Base-by-base conservation (phyloP, 768 basidiomycete genomes). In the Kwoniella sp. region DNA sequence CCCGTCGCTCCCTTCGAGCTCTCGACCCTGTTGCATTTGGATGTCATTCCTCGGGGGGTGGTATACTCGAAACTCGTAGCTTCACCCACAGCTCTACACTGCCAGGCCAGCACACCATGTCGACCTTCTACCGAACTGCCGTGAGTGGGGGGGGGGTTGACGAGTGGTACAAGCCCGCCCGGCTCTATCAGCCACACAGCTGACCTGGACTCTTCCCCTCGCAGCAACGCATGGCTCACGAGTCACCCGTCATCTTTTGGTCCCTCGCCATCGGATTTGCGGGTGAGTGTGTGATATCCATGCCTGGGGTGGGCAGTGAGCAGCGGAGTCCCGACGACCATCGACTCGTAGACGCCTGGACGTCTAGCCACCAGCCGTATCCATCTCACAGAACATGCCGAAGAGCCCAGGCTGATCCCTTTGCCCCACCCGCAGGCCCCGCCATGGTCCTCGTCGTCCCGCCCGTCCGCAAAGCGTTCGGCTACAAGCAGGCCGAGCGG, bases 221-320 rank as follows among this genome's bases (percentile, higher is more conserved):
- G 7, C 70, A 92, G 89, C 88, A 89, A 89, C 82, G 86, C 40
- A 82, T 85, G 63, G 88, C 89, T 31, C 89, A 93, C 76, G 89
- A 93, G 76, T 83, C 81, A 65, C 89, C 89, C 25, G 87, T 89
- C 73, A 82, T 91, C 73, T 91, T 91, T 79, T 93, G 84, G 76
- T 89, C 89, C 10, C 79, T 84, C 70, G 74, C 84, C 41, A 76
- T 93, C 50, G 89, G 89, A 46, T 63, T 78, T 50, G 79, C 67
- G 45, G 72, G 72, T 73, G 50, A 37, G 72, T 55, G 15, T 33
- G 25, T 40, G 14, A n/a, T n/a, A 15, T 36, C 7, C 7, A 19
- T 36, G 34, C 34, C 5, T 15, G 15, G n/a, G n/a, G n/a, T n/a
- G n/a, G n/a, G n/a, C n/a, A n/a, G n/a, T n/a, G n/a, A n/a, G n/a